A percentile compares a stretch with the other conserved stretches of the same genome.
Evolutionary conservation across 495 filamentous ascomycete genomes (phyloP).

Genomic region (Podospora sp.): DNA sequence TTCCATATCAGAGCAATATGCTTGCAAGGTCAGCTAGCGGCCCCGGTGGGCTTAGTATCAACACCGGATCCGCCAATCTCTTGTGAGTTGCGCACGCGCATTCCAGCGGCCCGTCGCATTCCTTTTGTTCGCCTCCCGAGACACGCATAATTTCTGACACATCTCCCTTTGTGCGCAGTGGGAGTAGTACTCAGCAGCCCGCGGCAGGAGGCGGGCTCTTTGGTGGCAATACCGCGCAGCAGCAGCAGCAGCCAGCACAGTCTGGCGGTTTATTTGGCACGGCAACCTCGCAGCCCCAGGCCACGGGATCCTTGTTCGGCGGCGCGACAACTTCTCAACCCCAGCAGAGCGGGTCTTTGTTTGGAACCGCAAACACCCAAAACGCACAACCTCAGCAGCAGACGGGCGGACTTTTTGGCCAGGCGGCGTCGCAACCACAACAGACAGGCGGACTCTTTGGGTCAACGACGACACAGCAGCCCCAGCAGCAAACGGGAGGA

Average conservation of each 20-base stretch:
- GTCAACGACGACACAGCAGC: slow-evolving; percentile 21
- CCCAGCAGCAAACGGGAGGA: slow-evolving; percentile 26
- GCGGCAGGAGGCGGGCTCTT: slow-evolving; percentile 53
- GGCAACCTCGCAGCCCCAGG: slow-evolving; percentile 34
- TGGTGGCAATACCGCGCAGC: slow-evolving; percentile 34
- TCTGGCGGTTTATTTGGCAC: slow-evolving; percentile 57
- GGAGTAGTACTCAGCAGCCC: slow-evolving; percentile 44
- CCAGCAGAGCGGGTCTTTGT: slow-evolving; percentile 37
- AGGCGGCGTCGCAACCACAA: slow-evolving; percentile 28
- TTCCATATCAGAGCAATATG: slow-evolving; percentile 16
- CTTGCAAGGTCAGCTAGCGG: slow-evolving; percentile 65
- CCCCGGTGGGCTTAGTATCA: slow-evolving; percentile 72
- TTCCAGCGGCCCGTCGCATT: slow-evolving; percentile 1
- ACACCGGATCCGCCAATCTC: slow-evolving; percentile 72
- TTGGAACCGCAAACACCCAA: slow-evolving; percentile 35
- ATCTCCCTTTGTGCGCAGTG: slow-evolving; percentile 33
- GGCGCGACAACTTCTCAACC: slow-evolving; percentile 27
- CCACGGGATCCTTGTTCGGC: slow-evolving; percentile 29
- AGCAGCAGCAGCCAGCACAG: slow-evolving; percentile 33
- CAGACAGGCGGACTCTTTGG: slow-evolving; percentile 29
- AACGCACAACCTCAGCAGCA: slow-evolving; percentile 30
- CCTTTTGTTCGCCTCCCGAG: neutral
- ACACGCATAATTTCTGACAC: neutral
- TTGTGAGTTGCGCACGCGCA: slow-evolving; percentile 49
- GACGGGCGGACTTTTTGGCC: slow-evolving; percentile 3